Percentiles rank a stretch among this genome's conserved stretches.
Evolutionary conservation across 2,329 filamentous ascomycete genomes (phyloP).

Genomic region (Fusarium devonianum): DNA sequence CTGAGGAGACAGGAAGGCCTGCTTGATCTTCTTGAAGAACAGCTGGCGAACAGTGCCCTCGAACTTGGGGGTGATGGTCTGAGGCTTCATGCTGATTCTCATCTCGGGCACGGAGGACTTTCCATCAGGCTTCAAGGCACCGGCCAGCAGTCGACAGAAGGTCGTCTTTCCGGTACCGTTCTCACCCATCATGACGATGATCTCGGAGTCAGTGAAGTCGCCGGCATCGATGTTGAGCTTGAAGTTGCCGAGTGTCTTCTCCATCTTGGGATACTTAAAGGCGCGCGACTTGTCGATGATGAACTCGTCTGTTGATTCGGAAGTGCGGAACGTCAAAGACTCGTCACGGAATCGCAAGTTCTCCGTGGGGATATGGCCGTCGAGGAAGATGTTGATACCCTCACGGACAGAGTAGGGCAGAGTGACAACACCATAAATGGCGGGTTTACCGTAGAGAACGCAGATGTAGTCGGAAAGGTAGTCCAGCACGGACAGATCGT

Average conservation of each 20-base stretch:
- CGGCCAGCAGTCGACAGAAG: constrained; percentile 95
- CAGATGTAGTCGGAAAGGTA: constrained; percentile 99
- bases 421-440: constrained; percentile 97
- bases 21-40: constrained; percentile 99
- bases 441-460: constrained; percentile 93
- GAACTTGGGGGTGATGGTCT: constrained; percentile 99
- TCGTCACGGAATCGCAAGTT: constrained; percentile 98
- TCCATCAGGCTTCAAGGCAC: constrained; percentile 89
- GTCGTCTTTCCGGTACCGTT: constrained; percentile 99
- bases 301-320: constrained; percentile 89
- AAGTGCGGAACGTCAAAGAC: constrained; percentile 92
- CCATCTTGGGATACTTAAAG: constrained; percentile 88
- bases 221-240: constrained; percentile 82
- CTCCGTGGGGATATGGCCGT: constrained; percentile 97
- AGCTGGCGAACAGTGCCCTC: constrained; percentile 95
- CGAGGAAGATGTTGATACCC: constrained; percentile 99
- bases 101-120: constrained; percentile 82
- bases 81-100: constrained; percentile 99
- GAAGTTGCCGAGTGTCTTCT: constrained; percentile 92
- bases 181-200: constrained; percentile 99
- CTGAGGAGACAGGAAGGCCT: constrained; percentile 92
- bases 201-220: constrained; percentile 96
- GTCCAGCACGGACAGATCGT: constrained; percentile 97
- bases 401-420: constrained; percentile 95
- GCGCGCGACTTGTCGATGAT: constrained; percentile 82